These are phyloP conservation scores for Chaetomium sp. DNA, from an alignment of 2,329 filamentous ascomycete genomes.

Conservation along the genomic window DNA sequence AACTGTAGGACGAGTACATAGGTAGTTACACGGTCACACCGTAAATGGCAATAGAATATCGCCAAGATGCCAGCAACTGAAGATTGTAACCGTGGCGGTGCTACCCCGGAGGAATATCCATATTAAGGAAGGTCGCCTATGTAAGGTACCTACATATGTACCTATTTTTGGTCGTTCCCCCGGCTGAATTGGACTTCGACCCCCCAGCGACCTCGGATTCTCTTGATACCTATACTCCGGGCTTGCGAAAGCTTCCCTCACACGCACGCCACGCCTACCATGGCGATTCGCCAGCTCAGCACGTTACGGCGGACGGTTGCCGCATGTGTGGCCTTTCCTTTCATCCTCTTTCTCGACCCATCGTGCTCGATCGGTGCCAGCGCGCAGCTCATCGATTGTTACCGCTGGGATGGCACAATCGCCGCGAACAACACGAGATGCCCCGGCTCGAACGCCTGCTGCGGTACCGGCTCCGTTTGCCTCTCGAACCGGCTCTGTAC, in stretches of 20 bases:
- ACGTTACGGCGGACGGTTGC: background rate
- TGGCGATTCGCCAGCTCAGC: background rate
- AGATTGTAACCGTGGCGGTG: background rate
- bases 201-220: background rate
- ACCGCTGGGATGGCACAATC: background rate
- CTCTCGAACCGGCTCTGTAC: slow-evolving; percentile 1
- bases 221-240: background rate
- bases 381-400: background rate
- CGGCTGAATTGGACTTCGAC: background rate
- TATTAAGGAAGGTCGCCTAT: background rate
- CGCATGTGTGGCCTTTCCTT: background rate
- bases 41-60: background rate
- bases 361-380: background rate
- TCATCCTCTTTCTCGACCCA: background rate
- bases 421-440: background rate
- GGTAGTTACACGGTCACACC: background rate
- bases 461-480: background rate
- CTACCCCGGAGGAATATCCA: background rate
- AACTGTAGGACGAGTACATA: background rate
- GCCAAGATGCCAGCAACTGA: background rate
- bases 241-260: background rate
- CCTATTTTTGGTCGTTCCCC: background rate
- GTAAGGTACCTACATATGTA: no score
- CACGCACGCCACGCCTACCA: background rate
- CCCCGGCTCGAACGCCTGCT: background rate